A percentile compares a stretch with the other conserved stretches of the same genome.
Evolutionary conservation across 164 flowering plant genomes (phyloP).

Genomic region (Vitis rotundifolia): DNA sequence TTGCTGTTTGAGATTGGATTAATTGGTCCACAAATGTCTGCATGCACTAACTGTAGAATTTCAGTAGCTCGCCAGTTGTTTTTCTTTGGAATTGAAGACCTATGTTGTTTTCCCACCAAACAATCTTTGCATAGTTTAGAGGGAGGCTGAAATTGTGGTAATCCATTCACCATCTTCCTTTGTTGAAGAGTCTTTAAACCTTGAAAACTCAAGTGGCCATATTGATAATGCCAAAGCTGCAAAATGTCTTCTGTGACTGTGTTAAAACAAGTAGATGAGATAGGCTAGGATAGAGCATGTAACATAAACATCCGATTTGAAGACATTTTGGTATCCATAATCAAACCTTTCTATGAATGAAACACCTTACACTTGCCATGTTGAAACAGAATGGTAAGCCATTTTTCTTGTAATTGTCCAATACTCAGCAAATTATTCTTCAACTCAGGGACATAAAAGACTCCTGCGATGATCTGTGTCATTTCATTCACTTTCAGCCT

Average conservation of each 20-base stretch:
- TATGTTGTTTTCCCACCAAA: neutral
- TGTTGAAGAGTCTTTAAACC: too few species aligned
- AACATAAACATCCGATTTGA: too few species aligned
- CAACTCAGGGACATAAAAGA: neutral
- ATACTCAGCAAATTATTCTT: neutral
- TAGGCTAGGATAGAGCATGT: too few species aligned
- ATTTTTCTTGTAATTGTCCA: conserved; percentile 3
- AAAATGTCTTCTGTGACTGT: neutral
- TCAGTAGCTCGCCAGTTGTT: neutral
- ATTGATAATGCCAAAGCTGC: neutral
- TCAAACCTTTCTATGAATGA: too few species aligned
- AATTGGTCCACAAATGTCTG: neutral
- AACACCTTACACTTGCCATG: too few species aligned
- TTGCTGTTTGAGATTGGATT: too few species aligned
- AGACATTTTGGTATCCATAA: too few species aligned
- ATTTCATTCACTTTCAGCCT: neutral
- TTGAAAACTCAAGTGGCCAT: neutral
- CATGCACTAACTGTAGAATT: neutral
- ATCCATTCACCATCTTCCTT: too few species aligned
- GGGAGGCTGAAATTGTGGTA: neutral
- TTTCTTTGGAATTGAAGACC: neutral
- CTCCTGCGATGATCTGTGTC: neutral
- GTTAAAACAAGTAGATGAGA: neutral
- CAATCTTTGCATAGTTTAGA: neutral
- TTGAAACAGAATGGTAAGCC: neutral